phyloP scores from a whole-genome alignment of 2,329 filamentous ascomycete genomes.

The Coniochaeta ligniaria region DNA sequence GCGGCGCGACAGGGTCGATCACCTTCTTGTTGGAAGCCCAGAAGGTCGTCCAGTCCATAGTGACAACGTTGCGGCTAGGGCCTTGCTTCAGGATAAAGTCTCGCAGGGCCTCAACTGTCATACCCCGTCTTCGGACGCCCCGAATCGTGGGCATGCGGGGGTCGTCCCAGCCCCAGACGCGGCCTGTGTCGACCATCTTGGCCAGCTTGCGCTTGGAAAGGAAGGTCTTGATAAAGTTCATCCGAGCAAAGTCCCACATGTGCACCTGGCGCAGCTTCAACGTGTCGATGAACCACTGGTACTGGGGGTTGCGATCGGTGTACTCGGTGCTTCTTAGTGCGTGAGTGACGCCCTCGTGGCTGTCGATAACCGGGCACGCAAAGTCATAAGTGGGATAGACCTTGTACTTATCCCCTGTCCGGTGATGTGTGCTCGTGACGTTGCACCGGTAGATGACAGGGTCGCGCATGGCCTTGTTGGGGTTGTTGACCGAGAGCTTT shows the following conservation, averaged over 20 bases:
- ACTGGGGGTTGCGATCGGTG: constrained; percentile 79
- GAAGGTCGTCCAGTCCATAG: constrained; percentile 71
- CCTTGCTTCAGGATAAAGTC: constrained; percentile 84
- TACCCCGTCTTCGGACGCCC: constrained; percentile 69
- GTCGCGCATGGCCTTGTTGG: constrained; percentile 93
- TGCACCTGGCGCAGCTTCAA: constrained; percentile 69
- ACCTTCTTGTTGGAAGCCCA: constrained; percentile 74
- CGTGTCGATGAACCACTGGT: constrained; percentile 76
- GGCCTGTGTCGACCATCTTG: constrained; percentile 69
- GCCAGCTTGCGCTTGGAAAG: constrained; percentile 82
- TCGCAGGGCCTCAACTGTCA: constrained; percentile 71
- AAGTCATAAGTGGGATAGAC: constrained; percentile 87
- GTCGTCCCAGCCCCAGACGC: constrained; percentile 80
- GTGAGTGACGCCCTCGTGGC: constrained; percentile 75
- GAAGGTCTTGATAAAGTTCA: constrained; percentile 79
- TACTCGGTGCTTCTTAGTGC: constrained; percentile 61
- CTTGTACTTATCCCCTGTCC: constrained; percentile 74
- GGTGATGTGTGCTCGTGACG: constrained; percentile 58
- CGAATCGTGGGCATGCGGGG: constrained; percentile 81
- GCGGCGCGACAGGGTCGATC: constrained; percentile 69
- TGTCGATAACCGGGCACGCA: constrained; percentile 75
- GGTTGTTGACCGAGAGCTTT: constrained; percentile 85
- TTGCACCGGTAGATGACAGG: constrained; percentile 98
- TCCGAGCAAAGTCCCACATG: constrained; percentile 78
- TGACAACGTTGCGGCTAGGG: constrained; percentile 75